Percentiles rank a stretch among this genome's conserved stretches.
These are phyloP conservation scores for Pinus taeda DNA, from an alignment of 75 land plant species.

Conservation along the genomic window DNA sequence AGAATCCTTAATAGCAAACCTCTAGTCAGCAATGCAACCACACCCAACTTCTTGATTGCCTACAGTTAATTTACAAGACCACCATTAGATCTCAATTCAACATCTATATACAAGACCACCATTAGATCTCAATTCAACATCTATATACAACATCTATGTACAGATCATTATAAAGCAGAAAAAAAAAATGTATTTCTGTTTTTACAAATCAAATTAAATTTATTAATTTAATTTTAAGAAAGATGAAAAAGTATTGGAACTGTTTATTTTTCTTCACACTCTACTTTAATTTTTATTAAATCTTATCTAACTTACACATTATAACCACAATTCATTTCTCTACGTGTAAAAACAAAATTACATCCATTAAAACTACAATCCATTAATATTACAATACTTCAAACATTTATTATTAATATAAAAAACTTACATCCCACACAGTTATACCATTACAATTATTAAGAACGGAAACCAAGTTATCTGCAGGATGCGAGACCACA, in stretches of 20 bases:
- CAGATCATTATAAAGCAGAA: conserved; percentile 16
- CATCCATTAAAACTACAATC: conserved; percentile 12
- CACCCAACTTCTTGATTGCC: conserved; percentile 70
- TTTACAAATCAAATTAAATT: no score
- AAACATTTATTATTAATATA: conserved; percentile 23
- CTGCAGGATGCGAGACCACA: conserved; percentile 51
- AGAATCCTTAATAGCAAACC: conserved; percentile 79
- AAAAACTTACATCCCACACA: conserved; percentile 29
- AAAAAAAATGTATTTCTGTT: conserved; percentile 15
- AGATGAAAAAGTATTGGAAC: no score
- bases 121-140: no score
- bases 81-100: no score
- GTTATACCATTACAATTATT: conserved; percentile 27
- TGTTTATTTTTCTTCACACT: no score
- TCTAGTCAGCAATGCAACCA: conserved; percentile 60
- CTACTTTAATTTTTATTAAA: no score
- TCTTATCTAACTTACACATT: no score
- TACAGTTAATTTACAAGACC: conserved; percentile 11
- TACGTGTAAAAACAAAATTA: conserved; percentile 33
- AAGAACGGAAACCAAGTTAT: conserved; percentile 41
- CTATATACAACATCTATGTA: no score
- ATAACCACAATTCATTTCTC: not conserved
- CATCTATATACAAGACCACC: not conserved
- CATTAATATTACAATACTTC: conserved; percentile 25
- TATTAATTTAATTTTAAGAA: no score